Percentiles rank a stretch among this genome's conserved stretches.
Conservation (phyloP, 2,329 filamentous ascomycete species). For the Corinectria fuckeliana region DNA sequence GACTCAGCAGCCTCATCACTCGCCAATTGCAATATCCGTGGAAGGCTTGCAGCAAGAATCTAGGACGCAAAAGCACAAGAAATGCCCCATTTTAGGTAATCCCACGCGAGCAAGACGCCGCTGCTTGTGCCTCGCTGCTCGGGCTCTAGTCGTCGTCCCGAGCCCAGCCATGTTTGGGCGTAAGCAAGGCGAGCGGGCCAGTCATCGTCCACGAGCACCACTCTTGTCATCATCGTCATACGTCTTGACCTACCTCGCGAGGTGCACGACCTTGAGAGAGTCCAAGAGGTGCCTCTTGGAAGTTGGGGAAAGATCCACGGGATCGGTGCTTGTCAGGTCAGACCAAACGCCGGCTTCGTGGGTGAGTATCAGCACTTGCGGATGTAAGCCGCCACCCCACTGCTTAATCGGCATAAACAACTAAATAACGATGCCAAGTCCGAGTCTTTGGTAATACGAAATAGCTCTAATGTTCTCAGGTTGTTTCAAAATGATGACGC, state of each 20-base stretch:
- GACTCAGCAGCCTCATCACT: background rate
- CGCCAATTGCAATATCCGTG: background rate
- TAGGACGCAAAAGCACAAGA: background rate
- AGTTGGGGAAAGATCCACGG: background rate
- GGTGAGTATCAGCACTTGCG: background rate
- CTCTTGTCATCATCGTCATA: background rate
- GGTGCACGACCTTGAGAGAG: background rate
- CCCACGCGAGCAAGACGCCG: background rate
- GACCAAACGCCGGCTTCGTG: background rate
- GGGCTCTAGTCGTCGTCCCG: background rate
- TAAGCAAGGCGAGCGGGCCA: background rate
- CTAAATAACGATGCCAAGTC: background rate
- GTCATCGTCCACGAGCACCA: background rate
- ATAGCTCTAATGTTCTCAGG: background rate
- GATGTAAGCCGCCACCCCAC: background rate
- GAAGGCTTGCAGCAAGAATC: too few relatives aligned
- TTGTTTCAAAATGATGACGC: conserved; percentile 2
- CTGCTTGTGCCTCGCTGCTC: background rate
- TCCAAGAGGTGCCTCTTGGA: background rate
- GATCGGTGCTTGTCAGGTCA: background rate
- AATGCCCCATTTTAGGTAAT: conserved; percentile 7
- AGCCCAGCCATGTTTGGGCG: background rate
- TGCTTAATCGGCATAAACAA: background rate
- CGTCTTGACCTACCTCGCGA: background rate
- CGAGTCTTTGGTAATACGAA: background rate